phyloP scores from a whole-genome alignment of 2,329 filamentous ascomycete species.

The Zymoseptoria crescenta region DNA sequence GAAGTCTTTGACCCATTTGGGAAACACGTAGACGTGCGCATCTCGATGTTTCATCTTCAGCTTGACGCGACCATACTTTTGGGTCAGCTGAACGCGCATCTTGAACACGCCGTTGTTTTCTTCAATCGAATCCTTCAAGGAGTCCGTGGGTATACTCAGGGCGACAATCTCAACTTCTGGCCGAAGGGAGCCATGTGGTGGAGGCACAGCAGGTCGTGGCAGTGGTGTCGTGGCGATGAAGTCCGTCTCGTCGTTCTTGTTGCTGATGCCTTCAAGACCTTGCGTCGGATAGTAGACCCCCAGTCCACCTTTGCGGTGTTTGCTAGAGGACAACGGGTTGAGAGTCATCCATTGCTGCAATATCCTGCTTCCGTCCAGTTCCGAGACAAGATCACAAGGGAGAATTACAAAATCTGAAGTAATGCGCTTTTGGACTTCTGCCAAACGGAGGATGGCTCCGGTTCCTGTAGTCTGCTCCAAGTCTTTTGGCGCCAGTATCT shows the following conservation, averaged over 20 bases:
- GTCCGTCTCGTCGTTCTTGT: constrained; percentile 89
- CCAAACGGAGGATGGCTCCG: constrained; percentile 75
- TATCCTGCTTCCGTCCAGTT: constrained; percentile 73
- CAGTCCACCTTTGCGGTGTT: constrained; percentile 66
- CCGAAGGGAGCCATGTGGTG: constrained; percentile 57
- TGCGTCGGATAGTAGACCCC: constrained; percentile 90
- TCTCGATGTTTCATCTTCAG: constrained; percentile 81
- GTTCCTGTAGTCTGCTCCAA: constrained; percentile 82
- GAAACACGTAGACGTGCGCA: constrained; percentile 91
- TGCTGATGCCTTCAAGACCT: constrained; percentile 52
- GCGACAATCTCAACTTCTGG: constrained; percentile 67
- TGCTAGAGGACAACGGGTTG: constrained; percentile 39
- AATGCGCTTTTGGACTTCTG: constrained; percentile 70
- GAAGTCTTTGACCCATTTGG: constrained; percentile 82
- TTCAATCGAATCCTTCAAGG: constrained; percentile 73
- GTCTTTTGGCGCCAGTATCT: constrained; percentile 66
- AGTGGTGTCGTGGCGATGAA: constrained; percentile 75
- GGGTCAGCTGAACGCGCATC: constrained; percentile 60
- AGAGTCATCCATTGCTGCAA: constrained; percentile 89
- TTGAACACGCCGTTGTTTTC: constrained; percentile 65
- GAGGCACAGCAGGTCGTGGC: constrained; percentile 48
- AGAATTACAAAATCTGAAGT: constrained; percentile 82
- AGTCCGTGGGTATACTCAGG: constrained; percentile 82
- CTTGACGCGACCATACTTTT: constrained; percentile 65
- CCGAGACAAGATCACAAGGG: constrained; percentile 89